phyloP scores from a whole-genome alignment of 148 eudicot species.

The Rhododendron mucronatum region DNA sequence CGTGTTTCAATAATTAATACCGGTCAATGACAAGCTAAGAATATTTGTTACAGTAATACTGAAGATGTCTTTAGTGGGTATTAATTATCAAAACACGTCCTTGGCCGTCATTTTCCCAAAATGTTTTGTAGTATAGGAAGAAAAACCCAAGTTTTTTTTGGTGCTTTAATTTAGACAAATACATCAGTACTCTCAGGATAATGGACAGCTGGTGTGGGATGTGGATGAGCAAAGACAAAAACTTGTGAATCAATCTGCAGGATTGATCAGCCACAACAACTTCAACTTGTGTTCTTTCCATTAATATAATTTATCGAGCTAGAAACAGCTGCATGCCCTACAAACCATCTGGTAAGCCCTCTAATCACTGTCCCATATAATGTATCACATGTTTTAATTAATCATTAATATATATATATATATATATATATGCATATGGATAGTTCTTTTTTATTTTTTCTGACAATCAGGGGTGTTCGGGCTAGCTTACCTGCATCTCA shows the following conservation, averaged over 20 bases:
- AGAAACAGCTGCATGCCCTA: constrained; percentile 14
- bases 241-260: constrained; percentile 24
- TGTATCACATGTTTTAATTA: neutral
- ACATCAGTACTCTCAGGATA: constrained; percentile 25
- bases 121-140: neutral
- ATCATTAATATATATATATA: neutral
- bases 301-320: constrained; percentile 10
- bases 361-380: constrained; percentile 13
- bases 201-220: constrained; percentile 30
- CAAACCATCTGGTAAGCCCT: constrained; percentile 20
- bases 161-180: neutral
- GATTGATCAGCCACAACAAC: constrained; percentile 19
- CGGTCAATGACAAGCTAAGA: too few relatives aligned
- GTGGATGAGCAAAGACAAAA: constrained; percentile 35
- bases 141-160: neutral
- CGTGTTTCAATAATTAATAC: too few relatives aligned
- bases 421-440: neutral
- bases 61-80: too few relatives aligned
- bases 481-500: neutral
- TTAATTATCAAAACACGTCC: too few relatives aligned
- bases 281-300: constrained; percentile 30
- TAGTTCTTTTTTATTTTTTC: too few relatives aligned
- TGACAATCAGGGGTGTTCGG: too few relatives aligned
- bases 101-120: too few relatives aligned
- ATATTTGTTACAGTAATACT: too few relatives aligned